Evolutionary conservation across 1,284 basidiomycete species (phyloP), one percentile per base, ranked within the genome.

Genomic region (Boletus subluridellus): DNA sequence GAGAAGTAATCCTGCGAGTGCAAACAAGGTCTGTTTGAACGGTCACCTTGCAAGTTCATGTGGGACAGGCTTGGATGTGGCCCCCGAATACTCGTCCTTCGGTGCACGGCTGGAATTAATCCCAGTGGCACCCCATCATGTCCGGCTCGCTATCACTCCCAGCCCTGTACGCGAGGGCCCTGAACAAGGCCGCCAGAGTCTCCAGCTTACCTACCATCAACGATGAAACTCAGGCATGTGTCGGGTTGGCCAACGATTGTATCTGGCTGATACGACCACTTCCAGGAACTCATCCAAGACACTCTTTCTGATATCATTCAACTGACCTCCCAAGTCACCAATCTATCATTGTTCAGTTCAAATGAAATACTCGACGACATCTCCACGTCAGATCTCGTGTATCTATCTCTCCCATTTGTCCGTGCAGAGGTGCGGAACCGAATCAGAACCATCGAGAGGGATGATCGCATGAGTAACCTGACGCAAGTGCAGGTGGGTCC

Each of bases 341-440:
- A 76, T 49, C 78, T 96, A 28, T 84, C 85, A 0, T 76, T 97
- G 24, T 95, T 96, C 74, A 94, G 92, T 56, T 78, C 87, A 9
- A 97, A 97, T 69, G 95, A 98, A 71, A 78, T 78, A 1, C 74
- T 93, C 26, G 90, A 94, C 49, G 95, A 98, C 73, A 83, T 98
- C 45, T 82, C 89, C 1, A 94, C 94, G 11, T 77, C 80, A 35
- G 86, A 95, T 73, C 75, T 97, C 50, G 78, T 89, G 10, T 97
- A 94, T 74, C 82, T 97, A 54, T 80, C 86, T 48, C 84, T 93
- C 0, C 86, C 89, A 0, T 95, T 84, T 73, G 81, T 87, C 26
- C 71, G 81, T 35, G 87, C 87, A 9, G 88, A 95, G 66, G 80
- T 91, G n/a, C 82, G 88, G 66, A 81, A 84, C 48, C 82, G 87